Evolutionary conservation across 2,329 filamentous ascomycete genomes (phyloP), one percentile per base, ranked within the genome.

Genomic region (Sporothrix protearum): DNA sequence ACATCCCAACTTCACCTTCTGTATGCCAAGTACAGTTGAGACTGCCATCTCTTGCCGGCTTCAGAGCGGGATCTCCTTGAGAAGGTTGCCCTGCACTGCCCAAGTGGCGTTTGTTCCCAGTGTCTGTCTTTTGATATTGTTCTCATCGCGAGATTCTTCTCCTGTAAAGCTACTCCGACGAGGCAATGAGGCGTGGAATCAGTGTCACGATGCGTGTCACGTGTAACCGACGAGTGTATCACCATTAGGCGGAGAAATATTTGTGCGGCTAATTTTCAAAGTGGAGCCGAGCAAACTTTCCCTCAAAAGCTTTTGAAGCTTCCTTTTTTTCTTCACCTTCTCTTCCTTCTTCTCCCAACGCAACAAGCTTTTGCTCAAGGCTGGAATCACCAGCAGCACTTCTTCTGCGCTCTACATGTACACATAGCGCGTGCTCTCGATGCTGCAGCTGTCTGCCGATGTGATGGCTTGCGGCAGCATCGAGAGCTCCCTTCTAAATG

Each of bases 231-330:
- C n/a, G 10, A 1, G 19, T 5, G 1, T 7, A 47, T 3, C 4
- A 1, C 16, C 28, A 7, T 36, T 66, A 25, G n/a, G 39, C 69
- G 69, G 71, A 70, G 39, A 70, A 72, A 70, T 66, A 39, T 69
- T 72, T 70, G 59, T 72, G 68, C 71, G 71, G 14, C 30, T 9
- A 36, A 39, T 22, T 69, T 69, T 57, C 53, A 47, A 2, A 45
- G 71, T 71, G 71, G 71, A 36, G 19, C 55, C 7, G 3, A 9
- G 42, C 22, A 42, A 67, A 51, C 42, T 30, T 67, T n/a, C 39
- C 42, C 42, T 67, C 39, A 39, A 66, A 68, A 63, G 28, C 45
- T 57, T 70, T n/a, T 51, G 33, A n/a, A 36, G 36, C 36, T 42
- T 59, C 49, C 0, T 57, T 67, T 64, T 64, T 42, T 36, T 25